Percentiles rank a stretch among this genome's conserved stretches.
Conservation (phyloP, 345 rosid species). For the Eucalyptus regnans region DNA sequence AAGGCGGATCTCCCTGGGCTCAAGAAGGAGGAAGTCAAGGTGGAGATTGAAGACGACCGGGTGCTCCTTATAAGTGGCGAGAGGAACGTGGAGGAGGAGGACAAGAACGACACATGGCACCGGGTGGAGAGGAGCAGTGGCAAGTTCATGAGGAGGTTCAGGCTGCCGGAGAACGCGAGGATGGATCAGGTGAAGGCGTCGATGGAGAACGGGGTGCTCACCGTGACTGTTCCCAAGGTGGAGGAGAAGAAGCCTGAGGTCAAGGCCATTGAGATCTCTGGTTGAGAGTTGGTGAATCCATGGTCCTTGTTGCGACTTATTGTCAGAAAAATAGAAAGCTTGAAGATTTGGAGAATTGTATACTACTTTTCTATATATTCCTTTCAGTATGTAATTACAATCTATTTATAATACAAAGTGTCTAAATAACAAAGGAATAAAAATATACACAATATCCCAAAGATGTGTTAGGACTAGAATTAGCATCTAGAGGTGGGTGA, state of each 20-base stretch:
- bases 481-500: too few relatives aligned
- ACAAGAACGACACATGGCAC: conserved; percentile 10
- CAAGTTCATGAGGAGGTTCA: conserved; percentile 8
- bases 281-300: not conserved
- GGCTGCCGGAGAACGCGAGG: conserved; percentile 4
- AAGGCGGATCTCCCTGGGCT: conserved; percentile 13
- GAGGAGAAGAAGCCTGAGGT: conserved; percentile 6
- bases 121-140: conserved; percentile 10
- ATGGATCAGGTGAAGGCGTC: conserved; percentile 5
- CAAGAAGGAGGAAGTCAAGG: conserved; percentile 13
- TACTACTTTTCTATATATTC: too few relatives aligned
- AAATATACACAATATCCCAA: too few relatives aligned
- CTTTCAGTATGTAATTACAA: too few relatives aligned
- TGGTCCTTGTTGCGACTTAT: not conserved
- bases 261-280: conserved; percentile 1
- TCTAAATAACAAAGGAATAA: too few relatives aligned
- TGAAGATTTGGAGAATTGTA: too few relatives aligned
- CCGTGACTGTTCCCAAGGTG: conserved; percentile 5
- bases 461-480: too few relatives aligned
- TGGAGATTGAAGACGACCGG: conserved; percentile 3
- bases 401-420: too few relatives aligned
- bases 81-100: conserved; percentile 11
- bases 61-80: conserved; percentile 13
- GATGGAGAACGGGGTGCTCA: conserved; percentile 13
- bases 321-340: too few relatives aligned